Evolutionary conservation across 108 stramenopile genomes (phyloP).

Genomic region (Skeletonema grethae): DNA sequence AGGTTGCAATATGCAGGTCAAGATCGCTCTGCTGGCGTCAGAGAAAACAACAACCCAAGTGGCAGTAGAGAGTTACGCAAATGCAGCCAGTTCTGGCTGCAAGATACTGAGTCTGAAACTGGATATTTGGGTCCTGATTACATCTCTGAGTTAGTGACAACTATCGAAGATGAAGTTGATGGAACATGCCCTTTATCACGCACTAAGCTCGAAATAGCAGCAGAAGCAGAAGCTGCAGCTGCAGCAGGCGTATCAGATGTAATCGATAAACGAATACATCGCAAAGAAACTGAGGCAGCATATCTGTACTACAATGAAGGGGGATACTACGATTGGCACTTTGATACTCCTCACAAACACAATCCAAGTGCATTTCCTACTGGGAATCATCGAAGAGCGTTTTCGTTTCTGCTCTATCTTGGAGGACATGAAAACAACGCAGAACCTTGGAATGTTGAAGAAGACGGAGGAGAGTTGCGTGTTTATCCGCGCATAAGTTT

Average conservation of each 20-base stretch:
- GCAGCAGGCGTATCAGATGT: neutral
- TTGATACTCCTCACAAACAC: neutral
- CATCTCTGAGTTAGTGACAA: conserved; percentile 7
- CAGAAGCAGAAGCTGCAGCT: neutral
- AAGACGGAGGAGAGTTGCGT: conserved; percentile 12
- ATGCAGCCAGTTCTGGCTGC: conserved; percentile 5
- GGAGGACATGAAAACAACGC: conserved; percentile 8
- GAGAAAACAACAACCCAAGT: neutral
- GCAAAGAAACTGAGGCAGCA: conserved; percentile 10
- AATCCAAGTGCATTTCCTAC: neutral
- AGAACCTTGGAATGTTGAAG: conserved; percentile 1
- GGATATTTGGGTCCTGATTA: conserved; percentile 6
- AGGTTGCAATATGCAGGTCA: conserved; percentile 1
- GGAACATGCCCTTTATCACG: conserved; percentile 6
- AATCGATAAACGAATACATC: neutral
- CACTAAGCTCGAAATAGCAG: neutral
- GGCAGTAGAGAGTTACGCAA: neutral
- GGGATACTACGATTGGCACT: conserved; percentile 15
- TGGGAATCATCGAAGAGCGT: conserved; percentile 10
- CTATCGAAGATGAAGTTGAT: conserved; percentile 10
- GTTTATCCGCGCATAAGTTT: conserved; percentile 6
- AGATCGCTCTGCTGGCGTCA: neutral
- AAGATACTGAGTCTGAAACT: neutral
- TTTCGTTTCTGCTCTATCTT: conserved; percentile 8
- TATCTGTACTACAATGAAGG: conserved; percentile 14